Conservation (phyloP, 768 basidiomycete genomes). For the Pleurotus cornucopiae region DNA sequence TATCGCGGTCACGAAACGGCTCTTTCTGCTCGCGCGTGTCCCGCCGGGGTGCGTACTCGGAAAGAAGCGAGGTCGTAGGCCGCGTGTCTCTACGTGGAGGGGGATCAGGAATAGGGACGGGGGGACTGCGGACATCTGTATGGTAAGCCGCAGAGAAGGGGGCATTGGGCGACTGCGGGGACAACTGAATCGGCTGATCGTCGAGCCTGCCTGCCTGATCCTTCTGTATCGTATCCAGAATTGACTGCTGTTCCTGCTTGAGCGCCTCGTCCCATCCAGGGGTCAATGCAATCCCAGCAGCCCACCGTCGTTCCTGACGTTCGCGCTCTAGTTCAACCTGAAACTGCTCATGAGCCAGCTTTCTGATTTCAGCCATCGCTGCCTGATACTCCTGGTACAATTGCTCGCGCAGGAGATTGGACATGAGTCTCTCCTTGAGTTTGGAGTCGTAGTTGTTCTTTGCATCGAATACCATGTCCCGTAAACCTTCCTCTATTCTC, state of each 20-base stretch:
- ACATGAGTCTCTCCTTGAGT: conserved; percentile 38
- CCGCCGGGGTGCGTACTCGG: conserved; percentile 1
- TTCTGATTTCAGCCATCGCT: conserved; percentile 39
- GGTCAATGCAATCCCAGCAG: conserved; percentile 28
- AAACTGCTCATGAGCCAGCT: conserved; percentile 43
- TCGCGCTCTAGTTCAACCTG: conserved; percentile 40
- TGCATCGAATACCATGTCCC: conserved; percentile 52
- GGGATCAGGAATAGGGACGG: neutral
- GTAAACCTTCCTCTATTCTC: conserved; percentile 45
- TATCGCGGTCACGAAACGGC: conserved; percentile 6
- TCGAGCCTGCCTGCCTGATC: conserved; percentile 12
- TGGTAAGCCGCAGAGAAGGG: neutral
- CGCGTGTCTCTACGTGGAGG: neutral
- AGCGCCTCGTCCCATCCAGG: conserved; percentile 25
- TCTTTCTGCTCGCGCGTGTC: conserved; percentile 5
- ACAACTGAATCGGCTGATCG: conserved; percentile 17
- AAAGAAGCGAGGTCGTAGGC: neutral
- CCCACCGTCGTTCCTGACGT: conserved; percentile 47
- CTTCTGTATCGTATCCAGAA: conserved; percentile 46
- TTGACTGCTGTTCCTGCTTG: conserved; percentile 33
- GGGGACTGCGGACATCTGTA: neutral
- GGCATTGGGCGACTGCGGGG: neutral
- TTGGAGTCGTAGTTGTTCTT: conserved; percentile 52
- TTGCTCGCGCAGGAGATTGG: conserved; percentile 26
- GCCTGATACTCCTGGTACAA: conserved; percentile 33